Evolutionary conservation across 1,139 yeast genomes (phyloP).

Genomic region (Blastobotrys niveus): DNA sequence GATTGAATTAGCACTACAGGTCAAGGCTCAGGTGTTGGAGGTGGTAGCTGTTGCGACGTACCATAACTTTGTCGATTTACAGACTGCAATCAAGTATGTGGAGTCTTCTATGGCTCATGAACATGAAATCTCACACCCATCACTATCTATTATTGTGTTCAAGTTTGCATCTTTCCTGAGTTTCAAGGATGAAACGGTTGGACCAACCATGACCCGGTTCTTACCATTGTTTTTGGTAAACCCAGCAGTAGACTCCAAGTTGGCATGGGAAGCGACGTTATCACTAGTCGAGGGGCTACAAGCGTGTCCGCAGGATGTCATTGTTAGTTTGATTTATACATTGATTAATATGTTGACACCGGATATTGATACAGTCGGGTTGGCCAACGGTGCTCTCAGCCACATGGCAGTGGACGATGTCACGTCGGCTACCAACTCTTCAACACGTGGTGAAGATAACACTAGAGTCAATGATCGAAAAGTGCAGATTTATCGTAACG

Average conservation of each 20-base stretch:
- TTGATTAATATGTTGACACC: constrained; percentile 67
- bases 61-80: constrained; percentile 28
- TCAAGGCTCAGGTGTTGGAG: constrained; percentile 42
- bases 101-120: constrained; percentile 35
- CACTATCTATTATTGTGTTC: constrained; percentile 45
- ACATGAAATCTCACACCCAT: constrained; percentile 27
- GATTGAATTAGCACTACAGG: constrained; percentile 38
- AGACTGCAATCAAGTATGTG: constrained; percentile 34
- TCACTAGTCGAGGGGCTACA: constrained; percentile 42
- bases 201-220: constrained; percentile 29
- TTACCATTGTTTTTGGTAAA: constrained; percentile 40
- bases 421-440: background rate
- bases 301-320: constrained; percentile 64
- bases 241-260: constrained; percentile 31
- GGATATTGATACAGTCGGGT: constrained; percentile 36
- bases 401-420: background rate
- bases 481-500: constrained; percentile 35
- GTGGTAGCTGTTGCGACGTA: constrained; percentile 39
- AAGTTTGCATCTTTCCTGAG: constrained; percentile 53
- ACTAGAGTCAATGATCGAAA: constrained; percentile 6
- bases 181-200: constrained; percentile 36
- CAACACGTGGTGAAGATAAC: background rate
- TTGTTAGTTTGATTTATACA: constrained; percentile 82
- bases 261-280: constrained; percentile 35
- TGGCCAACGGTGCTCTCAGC: constrained; percentile 6